phyloP scores from a whole-genome alignment of 1,284 basidiomycete genomes.

The Puccinia polysora region DNA sequence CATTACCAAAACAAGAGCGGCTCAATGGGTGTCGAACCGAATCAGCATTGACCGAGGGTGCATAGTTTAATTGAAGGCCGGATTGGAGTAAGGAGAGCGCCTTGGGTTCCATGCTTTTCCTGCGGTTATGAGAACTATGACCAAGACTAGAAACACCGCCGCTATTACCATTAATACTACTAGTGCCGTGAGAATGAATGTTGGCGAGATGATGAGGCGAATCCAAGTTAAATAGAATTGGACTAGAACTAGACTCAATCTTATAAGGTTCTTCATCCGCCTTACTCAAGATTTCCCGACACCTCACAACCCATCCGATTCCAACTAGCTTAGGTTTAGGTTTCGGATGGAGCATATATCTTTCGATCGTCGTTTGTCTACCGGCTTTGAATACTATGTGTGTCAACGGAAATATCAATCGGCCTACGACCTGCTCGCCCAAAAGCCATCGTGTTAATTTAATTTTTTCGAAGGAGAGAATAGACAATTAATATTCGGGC shows the following conservation, averaged over 20 bases:
- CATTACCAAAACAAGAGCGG: conserved; percentile 2
- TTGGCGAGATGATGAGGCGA: too few relatives aligned
- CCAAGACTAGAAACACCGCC: background rate
- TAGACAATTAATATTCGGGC: background rate
- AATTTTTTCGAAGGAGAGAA: too few relatives aligned
- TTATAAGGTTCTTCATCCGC: conserved; percentile 13
- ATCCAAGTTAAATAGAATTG: background rate
- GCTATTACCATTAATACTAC: background rate
- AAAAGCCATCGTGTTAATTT: conserved; percentile 3
- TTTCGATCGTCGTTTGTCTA: conserved; percentile 61
- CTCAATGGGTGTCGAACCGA: background rate
- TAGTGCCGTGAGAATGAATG: background rate
- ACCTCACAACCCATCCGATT: conserved; percentile 32
- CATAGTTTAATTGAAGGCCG: conserved; percentile 3
- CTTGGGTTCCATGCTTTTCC: conserved; percentile 42
- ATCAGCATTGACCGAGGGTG: background rate
- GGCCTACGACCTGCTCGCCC: conserved; percentile 61
- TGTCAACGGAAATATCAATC: conserved; percentile 62
- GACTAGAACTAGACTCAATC: conserved; percentile 7
- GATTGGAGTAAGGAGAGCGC: conserved; percentile 26
- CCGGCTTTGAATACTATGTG: conserved; percentile 90
- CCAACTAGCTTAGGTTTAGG: conserved; percentile 33
- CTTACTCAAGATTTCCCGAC: conserved; percentile 15
- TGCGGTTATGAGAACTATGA: conserved; percentile 11
- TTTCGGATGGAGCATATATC: conserved; percentile 18